A percentile compares a stretch with the other conserved stretches of the same genome.
These are phyloP conservation scores for Nicotiana otophora DNA, from an alignment of 257 asterid species.

Conservation along the genomic window DNA sequence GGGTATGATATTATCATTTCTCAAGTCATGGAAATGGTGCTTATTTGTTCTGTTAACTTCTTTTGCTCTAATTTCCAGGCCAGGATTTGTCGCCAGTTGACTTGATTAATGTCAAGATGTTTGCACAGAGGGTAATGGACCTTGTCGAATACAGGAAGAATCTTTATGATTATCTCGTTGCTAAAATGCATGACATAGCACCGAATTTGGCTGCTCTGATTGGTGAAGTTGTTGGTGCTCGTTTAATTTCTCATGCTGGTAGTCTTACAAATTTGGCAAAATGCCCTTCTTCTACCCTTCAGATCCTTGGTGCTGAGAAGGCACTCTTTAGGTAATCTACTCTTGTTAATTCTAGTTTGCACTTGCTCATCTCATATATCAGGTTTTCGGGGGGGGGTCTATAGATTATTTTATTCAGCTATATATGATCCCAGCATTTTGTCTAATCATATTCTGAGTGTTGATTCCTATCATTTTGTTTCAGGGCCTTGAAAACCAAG, in stretches of 20 bases:
- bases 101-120: slow-evolving; percentile 81
- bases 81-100: slow-evolving; percentile 89
- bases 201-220: slow-evolving; percentile 93
- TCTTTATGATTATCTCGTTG: slow-evolving; percentile 76
- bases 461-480: not conserved
- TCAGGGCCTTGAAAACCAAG: slow-evolving; percentile 84
- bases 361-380: not conserved
- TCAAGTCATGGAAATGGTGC: not conserved
- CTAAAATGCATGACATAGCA: slow-evolving; percentile 92
- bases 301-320: slow-evolving; percentile 98
- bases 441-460: not conserved
- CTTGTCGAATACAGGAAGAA: slow-evolving; percentile 91
- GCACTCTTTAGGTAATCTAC: slow-evolving; percentile 76
- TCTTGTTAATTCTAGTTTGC: not conserved
- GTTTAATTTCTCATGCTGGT: slow-evolving; percentile 96
- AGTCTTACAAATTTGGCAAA: slow-evolving; percentile 95
- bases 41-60: not conserved
- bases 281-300: slow-evolving; percentile 96
- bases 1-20: slow-evolving; percentile 42
- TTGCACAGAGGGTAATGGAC: slow-evolving; percentile 91
- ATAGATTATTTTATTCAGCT: not conserved
- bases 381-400: not conserved
- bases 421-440: not conserved
- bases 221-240: slow-evolving; percentile 98
- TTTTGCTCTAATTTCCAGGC: slow-evolving; percentile 40